Evolutionary conservation across 306 rosid species (phyloP), one percentile per base, ranked within the genome.

Genomic region (Macrotyloma uniflorum): DNA sequence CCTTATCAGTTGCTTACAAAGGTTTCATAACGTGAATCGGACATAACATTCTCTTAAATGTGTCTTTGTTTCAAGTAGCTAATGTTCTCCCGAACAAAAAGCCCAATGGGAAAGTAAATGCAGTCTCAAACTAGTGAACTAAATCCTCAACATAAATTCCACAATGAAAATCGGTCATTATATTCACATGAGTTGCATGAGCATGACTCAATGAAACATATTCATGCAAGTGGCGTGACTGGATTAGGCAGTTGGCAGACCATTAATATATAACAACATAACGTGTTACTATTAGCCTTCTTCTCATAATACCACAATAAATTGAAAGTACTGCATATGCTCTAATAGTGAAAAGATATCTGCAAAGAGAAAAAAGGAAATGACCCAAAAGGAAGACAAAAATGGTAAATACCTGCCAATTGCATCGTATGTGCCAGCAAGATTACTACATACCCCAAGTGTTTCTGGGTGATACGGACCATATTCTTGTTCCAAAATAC

Each of bases 391-490:
- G 24, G 12, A 35, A 61, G 5, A 70, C 0, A 18, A 47, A 50
- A 47, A 43, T 30, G 16, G 72, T 62, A n/a, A 15, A 66, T 88
- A 93, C 99, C 99, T 96, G 83, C 99, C 99, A 74, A 84, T 79
- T 15, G 99, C 98, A 78, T 96, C 99, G 65, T 96, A 96, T 0
- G 99, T 86, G 75, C 93, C 98, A 33, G 99, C 98, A 62, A 96
- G 98, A 83, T 96, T 96, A 86, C 99, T 90, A 75, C 82, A 93
- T 2, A 93, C 92, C 10, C 99, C 99, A 28, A 96, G 97, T 0
- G 99, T 96, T 40, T 96, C 99, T 26, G 94, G 93, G 86, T 96
- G 99, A 84, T 90, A 91, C 1, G 97, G 97, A n/a, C 99, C 99
- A 16, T 79, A 90, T 79, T 88, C 97, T 18, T 85, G 89, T 78